Percentiles rank a stretch among this genome's conserved stretches.
These are phyloP conservation scores for Colletotrichum sp. DNA, from an alignment of 2,329 filamentous ascomycete species.

Conservation along the genomic window DNA sequence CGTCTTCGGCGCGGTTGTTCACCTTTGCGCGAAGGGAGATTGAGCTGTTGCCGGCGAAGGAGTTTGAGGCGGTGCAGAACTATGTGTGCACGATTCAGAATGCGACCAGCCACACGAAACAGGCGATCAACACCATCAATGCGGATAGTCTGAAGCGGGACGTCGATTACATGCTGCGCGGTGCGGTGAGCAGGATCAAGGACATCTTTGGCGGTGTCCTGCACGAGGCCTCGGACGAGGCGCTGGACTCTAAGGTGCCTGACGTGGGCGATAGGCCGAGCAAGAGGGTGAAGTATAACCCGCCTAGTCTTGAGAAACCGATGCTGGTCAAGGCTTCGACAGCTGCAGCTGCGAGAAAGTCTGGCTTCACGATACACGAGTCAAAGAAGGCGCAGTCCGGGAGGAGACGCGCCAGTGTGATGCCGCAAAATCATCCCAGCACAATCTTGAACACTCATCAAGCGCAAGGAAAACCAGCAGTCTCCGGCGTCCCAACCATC, in stretches of 20 bases:
- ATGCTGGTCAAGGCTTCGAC: neutral
- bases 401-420: neutral
- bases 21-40: conserved; percentile 13
- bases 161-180: neutral
- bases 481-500: neutral
- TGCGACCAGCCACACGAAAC: rapidly evolving
- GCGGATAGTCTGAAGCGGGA: neutral
- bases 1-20: neutral
- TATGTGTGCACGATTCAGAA: neutral
- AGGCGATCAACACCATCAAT: neutral
- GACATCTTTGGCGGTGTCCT: neutral
- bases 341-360: neutral
- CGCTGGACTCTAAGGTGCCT: neutral
- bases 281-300: neutral
- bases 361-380: neutral
- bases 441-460: neutral
- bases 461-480: neutral
- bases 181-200: neutral
- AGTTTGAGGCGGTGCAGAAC: neutral
- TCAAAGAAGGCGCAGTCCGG: neutral
- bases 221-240: neutral
- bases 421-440: neutral
- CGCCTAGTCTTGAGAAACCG: neutral
- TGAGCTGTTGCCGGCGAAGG: neutral
- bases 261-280: neutral